Conservation (phyloP, 768 basidiomycete species). For the Phylloporus scabripes region DNA sequence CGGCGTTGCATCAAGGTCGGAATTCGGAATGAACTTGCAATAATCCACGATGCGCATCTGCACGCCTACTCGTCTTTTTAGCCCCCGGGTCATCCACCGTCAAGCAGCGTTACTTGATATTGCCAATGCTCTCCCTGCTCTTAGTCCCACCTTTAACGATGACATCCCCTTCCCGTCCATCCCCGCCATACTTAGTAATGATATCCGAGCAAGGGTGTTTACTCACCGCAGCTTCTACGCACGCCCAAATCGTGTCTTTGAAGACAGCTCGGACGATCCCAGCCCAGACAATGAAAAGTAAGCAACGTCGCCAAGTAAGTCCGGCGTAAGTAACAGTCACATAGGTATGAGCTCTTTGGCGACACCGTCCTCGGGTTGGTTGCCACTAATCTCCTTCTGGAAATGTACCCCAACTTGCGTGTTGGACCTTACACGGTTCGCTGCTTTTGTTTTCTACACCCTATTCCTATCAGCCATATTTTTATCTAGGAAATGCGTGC, state of each 20-base stretch:
- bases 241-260: slow-evolving; percentile 69
- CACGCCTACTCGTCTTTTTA: no score
- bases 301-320: slow-evolving; percentile 11
- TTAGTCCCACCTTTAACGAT: slow-evolving; percentile 29
- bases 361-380: slow-evolving; percentile 66
- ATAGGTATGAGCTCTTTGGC: slow-evolving; percentile 70
- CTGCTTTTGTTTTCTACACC: not conserved
- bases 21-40: no score
- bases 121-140: not conserved
- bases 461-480: no score
- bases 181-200: slow-evolving; percentile 46
- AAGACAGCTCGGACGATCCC: slow-evolving; percentile 64
- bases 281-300: slow-evolving; percentile 83
- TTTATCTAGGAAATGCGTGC: slow-evolving; percentile 66
- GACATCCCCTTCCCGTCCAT: slow-evolving; percentile 45
- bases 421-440: slow-evolving; percentile 69
- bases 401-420: slow-evolving; percentile 61
- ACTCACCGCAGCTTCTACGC: slow-evolving; percentile 71
- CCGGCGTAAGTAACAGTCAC: not conserved
- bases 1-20: no score
- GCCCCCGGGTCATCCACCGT: no score
- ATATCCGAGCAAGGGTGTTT: slow-evolving; percentile 53
- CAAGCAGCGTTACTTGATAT: not conserved
- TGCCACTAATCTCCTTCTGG: slow-evolving; percentile 58
- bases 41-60: no score